These are phyloP conservation scores for Saturnispora ahearnii DNA, from an alignment of 805 yeast species.

Conservation along the genomic window DNA sequence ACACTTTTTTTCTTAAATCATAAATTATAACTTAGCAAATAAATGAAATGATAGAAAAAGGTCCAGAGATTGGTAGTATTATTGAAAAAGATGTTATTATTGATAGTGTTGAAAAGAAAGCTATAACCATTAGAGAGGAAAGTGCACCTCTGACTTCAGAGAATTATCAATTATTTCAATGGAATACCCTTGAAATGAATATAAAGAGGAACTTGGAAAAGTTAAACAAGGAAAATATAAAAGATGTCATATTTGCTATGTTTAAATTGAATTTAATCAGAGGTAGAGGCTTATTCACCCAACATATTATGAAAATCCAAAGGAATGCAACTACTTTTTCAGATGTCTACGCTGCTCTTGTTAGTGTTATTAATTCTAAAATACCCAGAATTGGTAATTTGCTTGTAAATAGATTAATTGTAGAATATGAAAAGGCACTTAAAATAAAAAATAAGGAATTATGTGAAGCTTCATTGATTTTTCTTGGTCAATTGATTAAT, in stretches of 20 bases:
- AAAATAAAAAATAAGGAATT: slow-evolving; percentile 35
- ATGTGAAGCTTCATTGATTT: slow-evolving; percentile 36
- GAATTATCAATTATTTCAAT: slow-evolving; percentile 41
- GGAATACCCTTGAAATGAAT: slow-evolving; percentile 44
- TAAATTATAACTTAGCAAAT: neutral
- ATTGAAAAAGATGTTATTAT: neutral
- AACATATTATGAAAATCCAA: slow-evolving; percentile 48
- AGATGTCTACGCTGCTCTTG: slow-evolving; percentile 47
- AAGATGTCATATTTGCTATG: slow-evolving; percentile 38
- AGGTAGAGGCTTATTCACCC: slow-evolving; percentile 54
- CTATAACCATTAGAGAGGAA: slow-evolving; percentile 19
- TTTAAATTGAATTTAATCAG: slow-evolving; percentile 50
- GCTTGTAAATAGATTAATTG: slow-evolving; percentile 41
- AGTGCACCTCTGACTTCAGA: neutral
- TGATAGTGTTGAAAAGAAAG: slow-evolving; percentile 12
- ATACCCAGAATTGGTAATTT: slow-evolving; percentile 62
- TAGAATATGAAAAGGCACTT: slow-evolving; percentile 50
- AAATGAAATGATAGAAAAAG: neutral
- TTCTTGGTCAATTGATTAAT: slow-evolving; percentile 56
- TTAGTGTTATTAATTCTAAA: slow-evolving; percentile 53
- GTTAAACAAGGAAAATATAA: slow-evolving; percentile 39
- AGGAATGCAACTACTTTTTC: slow-evolving; percentile 31
- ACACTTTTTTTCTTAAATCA: neutral
- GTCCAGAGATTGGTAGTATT: neutral
- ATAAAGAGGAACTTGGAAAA: slow-evolving; percentile 43